Evolutionary conservation across 2,329 filamentous ascomycete species (phyloP).

Genomic region (Talaromyces sp.): DNA sequence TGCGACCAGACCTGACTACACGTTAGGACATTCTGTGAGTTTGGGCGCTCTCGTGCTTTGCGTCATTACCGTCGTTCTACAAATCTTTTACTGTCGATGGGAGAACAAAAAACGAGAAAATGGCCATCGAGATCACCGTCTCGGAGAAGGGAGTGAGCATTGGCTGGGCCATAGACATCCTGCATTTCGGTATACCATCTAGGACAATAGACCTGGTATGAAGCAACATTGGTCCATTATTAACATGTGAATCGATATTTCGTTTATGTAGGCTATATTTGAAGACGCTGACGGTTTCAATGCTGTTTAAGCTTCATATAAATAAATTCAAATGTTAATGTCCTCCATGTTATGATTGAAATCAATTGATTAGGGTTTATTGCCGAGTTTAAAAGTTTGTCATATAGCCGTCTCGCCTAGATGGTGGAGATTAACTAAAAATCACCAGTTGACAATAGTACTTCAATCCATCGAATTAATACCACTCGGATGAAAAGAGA

Average conservation of each 20-base stretch:
- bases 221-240: neutral
- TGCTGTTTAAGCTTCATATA: no score
- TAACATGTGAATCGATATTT: neutral
- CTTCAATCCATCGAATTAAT: neutral
- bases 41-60: neutral
- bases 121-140: neutral
- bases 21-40: neutral
- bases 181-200: neutral
- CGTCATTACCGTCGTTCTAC: neutral
- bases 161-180: neutral
- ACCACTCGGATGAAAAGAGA: neutral
- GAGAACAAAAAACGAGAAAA: neutral
- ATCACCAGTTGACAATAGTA: neutral
- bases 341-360: no score
- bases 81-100: neutral
- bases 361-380: neutral
- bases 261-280: no score
- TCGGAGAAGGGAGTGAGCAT: neutral
- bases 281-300: no score
- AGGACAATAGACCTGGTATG: neutral
- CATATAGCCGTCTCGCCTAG: neutral
- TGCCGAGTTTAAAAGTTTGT: neutral
- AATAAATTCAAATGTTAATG: no score
- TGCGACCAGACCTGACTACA: neutral
- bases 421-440: neutral